These are phyloP conservation scores for Fusarium nelsonii DNA, from an alignment of 2,329 filamentous ascomycete species.

Conservation along the genomic window DNA sequence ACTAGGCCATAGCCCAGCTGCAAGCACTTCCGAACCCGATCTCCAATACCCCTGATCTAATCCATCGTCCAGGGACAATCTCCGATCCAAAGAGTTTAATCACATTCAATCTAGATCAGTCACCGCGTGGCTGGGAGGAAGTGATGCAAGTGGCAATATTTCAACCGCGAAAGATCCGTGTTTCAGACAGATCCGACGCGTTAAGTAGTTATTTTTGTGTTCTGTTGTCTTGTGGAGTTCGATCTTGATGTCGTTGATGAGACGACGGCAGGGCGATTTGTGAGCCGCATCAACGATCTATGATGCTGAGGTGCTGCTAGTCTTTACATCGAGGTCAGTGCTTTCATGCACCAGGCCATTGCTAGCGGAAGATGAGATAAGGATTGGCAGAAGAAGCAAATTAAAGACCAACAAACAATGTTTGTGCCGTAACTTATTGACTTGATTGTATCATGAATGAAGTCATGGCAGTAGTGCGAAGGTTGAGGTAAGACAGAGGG, in stretches of 20 bases:
- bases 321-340: slow-evolving; percentile 18
- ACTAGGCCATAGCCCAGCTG: slow-evolving; percentile 3
- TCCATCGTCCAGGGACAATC: slow-evolving; percentile 3
- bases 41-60: slow-evolving; percentile 11
- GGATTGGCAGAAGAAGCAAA: slow-evolving; percentile 20
- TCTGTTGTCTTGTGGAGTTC: neutral
- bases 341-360: neutral
- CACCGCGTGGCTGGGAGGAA: slow-evolving; percentile 25
- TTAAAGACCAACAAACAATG: neutral
- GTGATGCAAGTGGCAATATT: slow-evolving; percentile 28
- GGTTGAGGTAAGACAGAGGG: neutral
- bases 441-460: slow-evolving; percentile 20
- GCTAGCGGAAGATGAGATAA: neutral
- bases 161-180: slow-evolving; percentile 7
- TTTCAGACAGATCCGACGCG: neutral
- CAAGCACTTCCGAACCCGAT: slow-evolving; percentile 25
- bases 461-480: neutral
- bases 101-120: slow-evolving; percentile 10
- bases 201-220: neutral
- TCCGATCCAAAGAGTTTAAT: slow-evolving; percentile 29
- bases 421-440: neutral
- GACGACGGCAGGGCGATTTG: slow-evolving; percentile 11
- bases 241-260: slow-evolving; percentile 21
- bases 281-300: slow-evolving; percentile 19
- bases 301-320: slow-evolving; percentile 23